Evolutionary conservation across 2,329 filamentous ascomycete genomes (phyloP), one percentile per base, ranked within the genome.

Genomic region (Microcera coccophila): DNA sequence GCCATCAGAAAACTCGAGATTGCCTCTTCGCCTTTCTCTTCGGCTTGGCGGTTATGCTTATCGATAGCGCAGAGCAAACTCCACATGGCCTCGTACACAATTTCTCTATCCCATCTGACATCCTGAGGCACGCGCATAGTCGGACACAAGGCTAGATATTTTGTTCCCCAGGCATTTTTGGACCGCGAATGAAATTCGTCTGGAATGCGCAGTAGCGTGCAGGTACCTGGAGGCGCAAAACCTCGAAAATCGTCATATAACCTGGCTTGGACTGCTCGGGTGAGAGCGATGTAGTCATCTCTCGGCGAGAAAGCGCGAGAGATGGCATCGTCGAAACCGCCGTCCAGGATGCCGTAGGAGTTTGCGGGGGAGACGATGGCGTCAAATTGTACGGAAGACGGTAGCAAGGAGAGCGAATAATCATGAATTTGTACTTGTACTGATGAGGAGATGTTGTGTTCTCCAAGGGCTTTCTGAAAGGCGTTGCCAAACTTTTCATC

Each of bases 51-150:
- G 54, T 78, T 79, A 50, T 72, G 69, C 17, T 64, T 66, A 29
- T 76, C 72, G 1, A 78, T 47, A 15, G 69, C 64, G 49, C 69
- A 72, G 16, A 78, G 53, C 45, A 79, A 52, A 49, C 66, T 71
- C 75, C 75, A 78, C 0, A 75, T 54, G 58, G 73, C 75, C 54
- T 78, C 71, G 48, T 75, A 78, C 3, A 78, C 68, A 8, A 79
- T 62, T 54, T 78, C 75, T 3, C 66, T 61, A 51, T 78, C 69
- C 74, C 75, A 78, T 5, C 35, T 49, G 9, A 69, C 71, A 17
- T 62, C 49, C 4, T 60, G 47, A 1, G 75, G 74, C 22, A 66
- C 55, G 15, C 73, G 63, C 75, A 78, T 79, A 0, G 75, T 78
- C 18, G 75, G 75, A 53, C 74, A 78, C 1, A 79, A 58, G 4